Base-by-base conservation (phyloP, 257 asterid species). In the Mitragyna speciosa region DNA sequence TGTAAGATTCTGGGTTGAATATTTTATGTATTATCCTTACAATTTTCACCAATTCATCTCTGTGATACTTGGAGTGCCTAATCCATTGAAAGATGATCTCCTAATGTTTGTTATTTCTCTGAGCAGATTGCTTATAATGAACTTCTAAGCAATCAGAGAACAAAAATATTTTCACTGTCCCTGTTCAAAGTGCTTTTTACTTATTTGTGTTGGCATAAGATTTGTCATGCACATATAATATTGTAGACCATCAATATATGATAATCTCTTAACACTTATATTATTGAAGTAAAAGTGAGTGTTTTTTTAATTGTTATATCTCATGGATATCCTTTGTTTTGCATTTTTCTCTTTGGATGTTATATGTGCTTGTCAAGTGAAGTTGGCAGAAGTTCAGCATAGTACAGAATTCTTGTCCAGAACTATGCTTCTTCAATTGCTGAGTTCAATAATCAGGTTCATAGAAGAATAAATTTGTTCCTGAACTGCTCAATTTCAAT, bases 321-420 rank as follows among this genome's bases (percentile, higher is more conserved):
- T 58, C 56, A 16, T 78, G 39, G 39, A 19, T 28, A 16, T 58
- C 59, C 31, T 0, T 48, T 19, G 41, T 31, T 77, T 31, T 24
- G 24, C 73, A 39, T 48, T 33, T 49, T 41, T n/a, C 58, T 20
- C 59, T 36, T 36, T 36, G 41, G 41, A 36, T 75, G 72, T 56
- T 72, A 59, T 33, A 73, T 81, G 80, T 83, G 73, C 59, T 82
- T 73, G 75, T 49, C 69, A 76, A 66, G 76, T 90, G 90, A 91
- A 96, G 99, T 81, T 96, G 87, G 91, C 92, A 64, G 97, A 96
- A 89, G 95, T 91, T 86, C 90, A 83, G 75, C 97, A 93, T 83
- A 84, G 99, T 85, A 80, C 88, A 15, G 95, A 92, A 85, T 90
- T 90, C 90, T 85, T 96, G 87, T 91, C 97, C 72, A 90, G 87